Evolutionary conservation across 2,329 filamentous ascomycete genomes (phyloP).

Genomic region (Didymella pinodella): DNA sequence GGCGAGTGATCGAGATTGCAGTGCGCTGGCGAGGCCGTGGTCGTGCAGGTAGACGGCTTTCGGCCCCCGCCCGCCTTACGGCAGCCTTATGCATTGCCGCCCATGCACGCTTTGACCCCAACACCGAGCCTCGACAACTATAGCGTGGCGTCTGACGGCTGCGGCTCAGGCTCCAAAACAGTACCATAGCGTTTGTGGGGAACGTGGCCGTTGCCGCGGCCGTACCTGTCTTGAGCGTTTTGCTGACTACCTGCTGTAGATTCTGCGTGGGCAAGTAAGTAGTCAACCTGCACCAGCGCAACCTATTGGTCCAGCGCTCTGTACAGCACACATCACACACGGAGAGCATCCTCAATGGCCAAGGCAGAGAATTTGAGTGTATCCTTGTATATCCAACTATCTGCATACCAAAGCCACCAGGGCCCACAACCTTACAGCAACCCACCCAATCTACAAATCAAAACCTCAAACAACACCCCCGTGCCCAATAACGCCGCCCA

Average conservation of each 20-base stretch:
- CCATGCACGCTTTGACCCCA: conserved; percentile 10
- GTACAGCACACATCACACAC: not conserved
- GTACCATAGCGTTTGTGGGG: conserved; percentile 1
- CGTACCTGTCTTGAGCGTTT: not conserved
- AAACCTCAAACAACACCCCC: not conserved
- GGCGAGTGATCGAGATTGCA: no score
- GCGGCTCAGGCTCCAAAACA: conserved; percentile 9
- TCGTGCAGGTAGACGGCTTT: not conserved
- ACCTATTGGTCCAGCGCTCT: not conserved
- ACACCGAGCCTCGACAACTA: conserved; percentile 22
- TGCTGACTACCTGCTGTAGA: conserved; percentile 9
- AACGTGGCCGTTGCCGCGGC: not conserved
- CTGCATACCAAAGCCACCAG: not conserved
- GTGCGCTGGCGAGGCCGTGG: not conserved
- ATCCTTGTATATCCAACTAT: not conserved
- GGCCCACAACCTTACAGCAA: not conserved
- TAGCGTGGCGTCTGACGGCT: conserved; percentile 35
- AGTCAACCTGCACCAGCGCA: not conserved
- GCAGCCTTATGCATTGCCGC: not conserved
- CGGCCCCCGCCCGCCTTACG: not conserved
- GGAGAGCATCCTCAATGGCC: no score
- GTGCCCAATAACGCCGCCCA: not conserved
- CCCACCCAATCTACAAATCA: not conserved
- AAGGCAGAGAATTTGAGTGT: not conserved
- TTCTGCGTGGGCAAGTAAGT: conserved; percentile 39